Conservation (phyloP, 176 grass and related monocot genomes). For the Tillandsia fasciculata region DNA sequence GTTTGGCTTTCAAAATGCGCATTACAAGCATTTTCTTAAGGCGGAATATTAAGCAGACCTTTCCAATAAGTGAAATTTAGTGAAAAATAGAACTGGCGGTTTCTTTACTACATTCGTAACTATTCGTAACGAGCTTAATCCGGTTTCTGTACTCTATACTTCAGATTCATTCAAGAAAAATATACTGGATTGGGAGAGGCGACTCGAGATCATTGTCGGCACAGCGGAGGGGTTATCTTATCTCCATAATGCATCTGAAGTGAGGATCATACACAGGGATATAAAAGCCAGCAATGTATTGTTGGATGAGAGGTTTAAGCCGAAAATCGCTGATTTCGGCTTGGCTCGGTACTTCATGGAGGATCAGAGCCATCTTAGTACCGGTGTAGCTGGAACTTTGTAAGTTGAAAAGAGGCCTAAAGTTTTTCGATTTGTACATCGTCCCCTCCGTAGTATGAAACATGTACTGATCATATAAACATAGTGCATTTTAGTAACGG, state of each 20-base stretch:
- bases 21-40: not conserved
- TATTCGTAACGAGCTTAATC: not conserved
- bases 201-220: slow-evolving; percentile 46
- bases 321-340: slow-evolving; percentile 72
- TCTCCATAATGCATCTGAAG: slow-evolving; percentile 55
- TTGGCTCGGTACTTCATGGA: slow-evolving; percentile 67
- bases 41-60: too few relatives aligned
- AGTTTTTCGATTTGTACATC: too few relatives aligned
- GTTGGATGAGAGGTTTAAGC: slow-evolving; percentile 65
- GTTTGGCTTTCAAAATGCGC: not conserved
- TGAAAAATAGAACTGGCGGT: too few relatives aligned
- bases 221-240: slow-evolving; percentile 65
- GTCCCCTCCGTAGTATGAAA: too few relatives aligned
- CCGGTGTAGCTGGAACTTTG: slow-evolving; percentile 79
- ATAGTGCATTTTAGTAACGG: too few relatives aligned
- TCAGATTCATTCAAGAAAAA: slow-evolving; percentile 61
- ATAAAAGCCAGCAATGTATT: slow-evolving; percentile 79
- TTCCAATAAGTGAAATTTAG: too few relatives aligned
- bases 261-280: slow-evolving; percentile 75
- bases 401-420: slow-evolving; percentile 15
- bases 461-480: too few relatives aligned
- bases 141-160: not conserved
- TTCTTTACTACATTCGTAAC: too few relatives aligned
- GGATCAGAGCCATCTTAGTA: slow-evolving; percentile 82
- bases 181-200: slow-evolving; percentile 53